Percentiles rank a stretch among this genome's conserved stretches.
These are phyloP conservation scores for Talaromyces verruculosus DNA, from an alignment of 2,329 filamentous ascomycete species.

Conservation along the genomic window DNA sequence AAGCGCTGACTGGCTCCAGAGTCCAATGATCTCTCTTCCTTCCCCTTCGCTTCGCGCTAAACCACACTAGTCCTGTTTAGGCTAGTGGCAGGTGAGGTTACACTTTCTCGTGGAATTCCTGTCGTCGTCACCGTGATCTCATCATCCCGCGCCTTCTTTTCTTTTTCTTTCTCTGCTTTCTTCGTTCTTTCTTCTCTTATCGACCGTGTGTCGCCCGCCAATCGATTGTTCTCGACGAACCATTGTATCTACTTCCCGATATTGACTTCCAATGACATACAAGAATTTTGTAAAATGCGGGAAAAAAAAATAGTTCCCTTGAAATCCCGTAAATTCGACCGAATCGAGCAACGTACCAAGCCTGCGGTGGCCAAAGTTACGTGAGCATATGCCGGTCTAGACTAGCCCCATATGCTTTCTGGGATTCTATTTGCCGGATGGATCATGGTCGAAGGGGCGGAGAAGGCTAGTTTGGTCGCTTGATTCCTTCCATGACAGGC, in stretches of 20 bases:
- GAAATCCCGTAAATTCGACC: neutral
- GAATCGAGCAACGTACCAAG: neutral
- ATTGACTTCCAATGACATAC: neutral
- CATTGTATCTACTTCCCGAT: neutral
- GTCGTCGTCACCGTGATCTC: slow-evolving; percentile 44
- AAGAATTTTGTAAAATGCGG: neutral
- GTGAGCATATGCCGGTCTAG: slow-evolving; percentile 5
- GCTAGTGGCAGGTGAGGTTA: neutral
- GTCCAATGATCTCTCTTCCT: neutral
- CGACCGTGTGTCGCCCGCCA: neutral
- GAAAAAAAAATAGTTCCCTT: neutral
- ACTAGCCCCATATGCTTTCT: neutral
- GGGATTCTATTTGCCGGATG: neutral
- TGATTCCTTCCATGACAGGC: slow-evolving; percentile 2
- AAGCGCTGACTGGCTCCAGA: neutral
- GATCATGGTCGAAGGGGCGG: slow-evolving; percentile 2
- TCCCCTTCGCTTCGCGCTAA: neutral
- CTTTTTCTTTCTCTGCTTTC: neutral
- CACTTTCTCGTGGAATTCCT: slow-evolving; percentile 20
- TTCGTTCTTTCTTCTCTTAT: neutral
- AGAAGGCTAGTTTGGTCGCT: slow-evolving; percentile 3
- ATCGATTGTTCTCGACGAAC: neutral
- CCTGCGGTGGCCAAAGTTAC: slow-evolving; percentile 12
- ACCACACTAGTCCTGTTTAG: neutral
- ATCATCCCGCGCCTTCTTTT: slow-evolving; percentile 23